phyloP scores from a whole-genome alignment of 768 basidiomycete genomes.

The Crepidotus variabilis region DNA sequence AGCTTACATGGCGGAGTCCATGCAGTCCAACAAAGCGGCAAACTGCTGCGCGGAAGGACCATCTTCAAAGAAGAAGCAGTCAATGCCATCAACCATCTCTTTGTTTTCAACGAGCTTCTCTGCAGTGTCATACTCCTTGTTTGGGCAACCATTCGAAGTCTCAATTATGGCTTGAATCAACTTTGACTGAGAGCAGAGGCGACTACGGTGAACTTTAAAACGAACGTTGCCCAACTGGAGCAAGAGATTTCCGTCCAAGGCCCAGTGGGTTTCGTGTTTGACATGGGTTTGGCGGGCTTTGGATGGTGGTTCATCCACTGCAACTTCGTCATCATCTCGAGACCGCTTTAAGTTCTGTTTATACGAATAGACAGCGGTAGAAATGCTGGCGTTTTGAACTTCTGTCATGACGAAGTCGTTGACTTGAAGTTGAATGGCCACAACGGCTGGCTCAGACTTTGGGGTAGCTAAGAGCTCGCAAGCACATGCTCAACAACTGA shows the following conservation, averaged over 20 bases:
- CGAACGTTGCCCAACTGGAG: slow-evolving; percentile 6
- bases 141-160: not conserved
- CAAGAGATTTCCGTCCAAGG: slow-evolving; percentile 14
- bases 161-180: not conserved
- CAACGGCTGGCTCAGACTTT: not conserved
- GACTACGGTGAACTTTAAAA: slow-evolving; percentile 16
- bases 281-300: not conserved
- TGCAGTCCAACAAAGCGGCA: not conserved
- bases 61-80: not conserved
- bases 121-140: not conserved
- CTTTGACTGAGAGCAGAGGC: slow-evolving; percentile 10
- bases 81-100: not conserved
- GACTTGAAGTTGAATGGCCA: too few species aligned
- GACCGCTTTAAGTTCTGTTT: not conserved
- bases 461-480: not conserved
- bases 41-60: not conserved
- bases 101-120: not conserved
- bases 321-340: not conserved
- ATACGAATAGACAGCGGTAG: not conserved
- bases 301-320: not conserved
- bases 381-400: not conserved
- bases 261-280: slow-evolving; percentile 11
- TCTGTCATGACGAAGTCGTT: not conserved
- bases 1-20: not conserved
- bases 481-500: too few species aligned